Evolutionary conservation across 2,329 filamentous ascomycete genomes (phyloP).

Genomic region (Ophiostoma montium): DNA sequence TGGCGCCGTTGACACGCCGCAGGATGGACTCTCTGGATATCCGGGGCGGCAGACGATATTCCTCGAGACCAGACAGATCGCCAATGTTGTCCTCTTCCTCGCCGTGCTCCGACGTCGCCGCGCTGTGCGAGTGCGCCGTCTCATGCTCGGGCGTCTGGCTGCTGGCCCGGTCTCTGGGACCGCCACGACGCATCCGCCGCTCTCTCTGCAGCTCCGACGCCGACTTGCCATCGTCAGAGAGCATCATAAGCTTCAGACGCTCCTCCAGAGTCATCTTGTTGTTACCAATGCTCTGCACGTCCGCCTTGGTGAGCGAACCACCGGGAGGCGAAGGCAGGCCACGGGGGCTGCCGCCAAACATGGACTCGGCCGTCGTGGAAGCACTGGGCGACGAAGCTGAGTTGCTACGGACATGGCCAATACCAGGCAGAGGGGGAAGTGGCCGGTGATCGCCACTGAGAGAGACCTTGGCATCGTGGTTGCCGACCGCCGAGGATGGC

Average conservation of each 20-base stretch:
- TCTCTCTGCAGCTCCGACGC: slow-evolving; percentile 54
- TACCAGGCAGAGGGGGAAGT: slow-evolving; percentile 69
- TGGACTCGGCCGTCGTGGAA: slow-evolving; percentile 58
- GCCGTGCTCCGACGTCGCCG: slow-evolving; percentile 24
- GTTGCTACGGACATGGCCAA: slow-evolving; percentile 27
- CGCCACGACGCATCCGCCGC: slow-evolving; percentile 51
- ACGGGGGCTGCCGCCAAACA: slow-evolving; percentile 43
- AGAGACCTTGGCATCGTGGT: slow-evolving; percentile 55
- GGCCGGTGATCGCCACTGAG: slow-evolving; percentile 68
- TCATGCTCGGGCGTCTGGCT: slow-evolving; percentile 31
- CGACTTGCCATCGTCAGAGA: slow-evolving; percentile 52
- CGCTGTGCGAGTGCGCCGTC: slow-evolving; percentile 13
- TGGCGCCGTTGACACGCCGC: slow-evolving; percentile 62
- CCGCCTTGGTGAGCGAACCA: slow-evolving; percentile 55
- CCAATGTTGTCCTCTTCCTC: slow-evolving; percentile 47
- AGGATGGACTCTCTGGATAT: slow-evolving; percentile 93
- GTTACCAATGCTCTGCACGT: slow-evolving; percentile 62
- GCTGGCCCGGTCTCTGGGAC: slow-evolving; percentile 30
- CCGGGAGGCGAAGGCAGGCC: slow-evolving; percentile 61
- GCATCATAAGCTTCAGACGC: slow-evolving; percentile 75
- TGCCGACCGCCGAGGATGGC: slow-evolving; percentile 33
- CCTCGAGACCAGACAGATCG: slow-evolving; percentile 43
- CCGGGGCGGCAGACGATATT: slow-evolving; percentile 55
- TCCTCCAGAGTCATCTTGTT: slow-evolving; percentile 75
- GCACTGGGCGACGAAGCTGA: slow-evolving; percentile 49